Evolutionary conservation across 1,284 basidiomycete genomes (phyloP).

Genomic region (Termitomyces sp.): DNA sequence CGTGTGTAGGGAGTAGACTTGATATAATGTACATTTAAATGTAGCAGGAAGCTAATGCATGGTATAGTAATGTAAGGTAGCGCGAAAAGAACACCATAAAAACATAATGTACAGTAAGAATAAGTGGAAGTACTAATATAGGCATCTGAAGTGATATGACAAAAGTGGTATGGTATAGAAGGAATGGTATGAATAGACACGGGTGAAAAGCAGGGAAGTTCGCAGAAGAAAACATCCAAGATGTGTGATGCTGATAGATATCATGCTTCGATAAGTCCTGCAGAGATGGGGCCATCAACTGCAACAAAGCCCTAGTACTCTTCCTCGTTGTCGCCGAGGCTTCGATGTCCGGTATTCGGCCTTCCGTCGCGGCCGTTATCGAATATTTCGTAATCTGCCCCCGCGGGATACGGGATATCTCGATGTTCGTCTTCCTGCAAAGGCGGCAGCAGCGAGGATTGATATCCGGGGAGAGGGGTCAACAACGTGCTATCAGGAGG

Average conservation of each 20-base stretch:
- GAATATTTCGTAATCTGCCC: slow-evolving; percentile 30
- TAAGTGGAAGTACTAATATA: slow-evolving; percentile 9
- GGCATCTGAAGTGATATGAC: slow-evolving; percentile 10
- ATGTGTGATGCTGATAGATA: slow-evolving; percentile 1
- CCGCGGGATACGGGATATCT: slow-evolving; percentile 21
- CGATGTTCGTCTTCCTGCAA: slow-evolving; percentile 22
- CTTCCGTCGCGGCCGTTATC: slow-evolving; percentile 31
- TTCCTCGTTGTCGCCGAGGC: slow-evolving; percentile 31
- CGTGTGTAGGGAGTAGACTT: slow-evolving; percentile 7
- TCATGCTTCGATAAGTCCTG: not conserved
- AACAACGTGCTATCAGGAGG: slow-evolving; percentile 41
- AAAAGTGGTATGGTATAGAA: slow-evolving; percentile 12
- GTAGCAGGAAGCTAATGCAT: slow-evolving; percentile 11
- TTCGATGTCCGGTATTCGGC: slow-evolving; percentile 36
- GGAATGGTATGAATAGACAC: slow-evolving; percentile 2
- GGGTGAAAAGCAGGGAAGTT: not conserved
- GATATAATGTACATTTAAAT: slow-evolving; percentile 15
- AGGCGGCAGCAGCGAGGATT: slow-evolving; percentile 26
- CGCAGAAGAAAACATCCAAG: slow-evolving; percentile 5
- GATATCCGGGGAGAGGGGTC: slow-evolving; percentile 37
- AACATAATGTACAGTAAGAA: slow-evolving; percentile 10
- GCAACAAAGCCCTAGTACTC: slow-evolving; percentile 22
- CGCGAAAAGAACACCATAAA: not conserved
- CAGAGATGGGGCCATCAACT: not conserved
- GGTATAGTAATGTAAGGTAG: slow-evolving; percentile 8